Evolutionary conservation across 2,329 filamentous ascomycete species (phyloP), one percentile per base, ranked within the genome.

Genomic region (Moelleriella libera): DNA sequence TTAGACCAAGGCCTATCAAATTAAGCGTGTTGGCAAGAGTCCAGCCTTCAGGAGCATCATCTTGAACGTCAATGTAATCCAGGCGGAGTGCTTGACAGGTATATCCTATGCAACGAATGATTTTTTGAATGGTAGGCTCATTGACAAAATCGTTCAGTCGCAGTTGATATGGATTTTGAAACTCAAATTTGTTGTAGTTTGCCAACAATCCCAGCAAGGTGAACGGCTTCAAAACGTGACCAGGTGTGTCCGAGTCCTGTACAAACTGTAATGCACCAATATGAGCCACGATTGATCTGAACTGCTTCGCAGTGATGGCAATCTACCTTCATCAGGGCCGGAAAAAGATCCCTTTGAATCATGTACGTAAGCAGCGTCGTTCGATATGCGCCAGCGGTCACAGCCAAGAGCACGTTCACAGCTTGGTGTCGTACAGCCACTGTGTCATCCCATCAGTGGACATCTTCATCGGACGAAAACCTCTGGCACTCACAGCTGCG

Each of bases 151-250:
- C 89, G 57, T 90, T 88, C 12, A 98, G 75, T 30, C 90, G 85
- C 52, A 94, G 70, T 57, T 92, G 84, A 58, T 98, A 98, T 0
- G 90, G 90, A 56, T 98, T 98, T 61, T 95, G 89, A 49, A 94
- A 90, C 64, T 98, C 92, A 59, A 98, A 98, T 64, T 97, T 98
- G 75, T 98, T 97, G 74, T 97, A 97, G 67, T 97, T 98, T 53
- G 87, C 85, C 47, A 98, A 71, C 4, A 97, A 73, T 10, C 90
- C 90, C 21, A 96, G 73, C 8, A 97, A 75, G 11, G 83, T 78
- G 54, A 96, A 88, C 0, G 90, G 84, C 49, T 85, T 78, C 42
- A 87, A 76, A 49, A 78, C 78, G 57, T 75, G 72, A 14, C 72
- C 68, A 34, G 77, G 71, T 29, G 75, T 73, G 51, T 88, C 81